A percentile compares a stretch with the other conserved stretches of the same genome.
Evolutionary conservation across 1,139 yeast species (phyloP).

Genomic region (Candida gigantensis): DNA sequence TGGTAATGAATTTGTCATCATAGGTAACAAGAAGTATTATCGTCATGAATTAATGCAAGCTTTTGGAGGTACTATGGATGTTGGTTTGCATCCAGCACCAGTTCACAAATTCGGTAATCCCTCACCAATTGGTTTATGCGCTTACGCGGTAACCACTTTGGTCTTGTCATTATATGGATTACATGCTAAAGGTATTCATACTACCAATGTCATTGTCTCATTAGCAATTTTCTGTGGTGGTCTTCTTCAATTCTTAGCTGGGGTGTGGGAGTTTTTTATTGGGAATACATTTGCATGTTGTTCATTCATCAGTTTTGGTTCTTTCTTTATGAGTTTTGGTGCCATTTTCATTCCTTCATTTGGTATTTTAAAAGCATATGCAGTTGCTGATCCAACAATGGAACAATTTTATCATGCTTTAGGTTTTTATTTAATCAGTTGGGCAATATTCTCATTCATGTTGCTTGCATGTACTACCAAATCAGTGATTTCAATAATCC

Average conservation of each 20-base stretch:
- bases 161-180: constrained; percentile 45
- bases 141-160: constrained; percentile 54
- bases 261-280: constrained; percentile 50
- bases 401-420: constrained; percentile 34
- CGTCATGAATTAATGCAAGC: constrained; percentile 26
- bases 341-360: constrained; percentile 33
- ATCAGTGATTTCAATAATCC: constrained; percentile 18
- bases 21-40: constrained; percentile 34
- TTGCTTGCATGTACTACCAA: constrained; percentile 42
- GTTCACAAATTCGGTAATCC: constrained; percentile 55
- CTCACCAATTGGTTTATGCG: constrained; percentile 60
- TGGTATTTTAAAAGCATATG: constrained; percentile 64
- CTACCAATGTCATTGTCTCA: constrained; percentile 43
- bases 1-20: constrained; percentile 25
- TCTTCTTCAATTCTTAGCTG: constrained; percentile 47
- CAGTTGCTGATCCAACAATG: constrained; percentile 27
- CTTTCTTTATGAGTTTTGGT: constrained; percentile 44
- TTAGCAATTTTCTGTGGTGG: constrained; percentile 50
- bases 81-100: constrained; percentile 34
- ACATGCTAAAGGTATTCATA: constrained; percentile 40
- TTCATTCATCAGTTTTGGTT: constrained; percentile 37
- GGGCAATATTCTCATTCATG: constrained; percentile 48
- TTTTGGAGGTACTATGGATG: constrained; percentile 39
- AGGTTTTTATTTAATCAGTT: constrained; percentile 45
- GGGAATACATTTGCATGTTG: constrained; percentile 46